A percentile compares a stretch with the other conserved stretches of the same genome.
These are phyloP conservation scores for Solanum piurae DNA, from an alignment of 257 asterid genomes.

Conservation along the genomic window DNA sequence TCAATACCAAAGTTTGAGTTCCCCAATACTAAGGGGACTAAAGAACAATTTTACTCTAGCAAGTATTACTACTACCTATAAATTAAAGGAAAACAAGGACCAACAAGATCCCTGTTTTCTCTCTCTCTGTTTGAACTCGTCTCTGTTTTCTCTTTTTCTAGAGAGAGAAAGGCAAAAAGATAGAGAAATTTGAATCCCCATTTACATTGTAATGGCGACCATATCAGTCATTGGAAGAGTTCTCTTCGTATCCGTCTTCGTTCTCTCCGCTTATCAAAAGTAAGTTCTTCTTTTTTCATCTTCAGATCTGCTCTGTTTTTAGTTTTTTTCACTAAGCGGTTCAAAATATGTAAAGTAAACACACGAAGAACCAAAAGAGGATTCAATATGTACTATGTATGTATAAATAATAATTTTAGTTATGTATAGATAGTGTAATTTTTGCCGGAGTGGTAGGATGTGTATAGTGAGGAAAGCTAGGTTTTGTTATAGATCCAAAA, in stretches of 20 bases:
- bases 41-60: background rate
- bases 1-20: background rate
- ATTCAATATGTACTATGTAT: too few relatives aligned
- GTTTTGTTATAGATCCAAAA: background rate
- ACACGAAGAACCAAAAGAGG: background rate
- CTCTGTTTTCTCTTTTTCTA: background rate
- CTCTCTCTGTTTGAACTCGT: constrained; percentile 17
- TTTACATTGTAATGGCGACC: constrained; percentile 46
- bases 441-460: background rate
- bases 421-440: background rate
- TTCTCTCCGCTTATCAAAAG: constrained; percentile 92
- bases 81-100: background rate
- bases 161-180: constrained; percentile 12
- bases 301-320: constrained; percentile 38
- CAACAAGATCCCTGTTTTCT: constrained; percentile 4
- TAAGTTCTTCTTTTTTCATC: constrained; percentile 15
- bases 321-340: background rate
- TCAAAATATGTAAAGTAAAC: background rate
- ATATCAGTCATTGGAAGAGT: constrained; percentile 66
- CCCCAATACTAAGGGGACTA: background rate
- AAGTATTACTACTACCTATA: background rate
- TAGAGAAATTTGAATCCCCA: background rate
- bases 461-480: background rate
- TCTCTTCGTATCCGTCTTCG: constrained; percentile 82
- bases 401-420: background rate